These are phyloP conservation scores for Alternaria longipes DNA, from an alignment of 2,329 filamentous ascomycete genomes.

Conservation along the genomic window DNA sequence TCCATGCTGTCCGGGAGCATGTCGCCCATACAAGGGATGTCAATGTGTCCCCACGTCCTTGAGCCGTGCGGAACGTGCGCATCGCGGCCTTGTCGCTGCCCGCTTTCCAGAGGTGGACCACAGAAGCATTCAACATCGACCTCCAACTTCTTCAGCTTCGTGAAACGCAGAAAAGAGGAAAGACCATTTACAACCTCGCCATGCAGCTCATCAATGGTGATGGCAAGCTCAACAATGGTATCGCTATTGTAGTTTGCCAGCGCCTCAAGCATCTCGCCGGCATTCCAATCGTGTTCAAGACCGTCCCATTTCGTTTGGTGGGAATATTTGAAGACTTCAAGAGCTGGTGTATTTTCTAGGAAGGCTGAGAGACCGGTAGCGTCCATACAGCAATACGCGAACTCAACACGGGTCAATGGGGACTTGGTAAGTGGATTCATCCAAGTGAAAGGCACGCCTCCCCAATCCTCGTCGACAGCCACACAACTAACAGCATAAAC, in stretches of 20 bases:
- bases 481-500: constrained; percentile 45
- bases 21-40: constrained; percentile 48
- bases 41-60: constrained; percentile 35
- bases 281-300: constrained; percentile 45
- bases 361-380: constrained; percentile 35
- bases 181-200: constrained; percentile 45
- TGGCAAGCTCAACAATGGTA: constrained; percentile 38
- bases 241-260: constrained; percentile 37
- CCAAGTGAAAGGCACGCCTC: constrained; percentile 43
- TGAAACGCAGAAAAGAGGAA: constrained; percentile 41
- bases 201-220: constrained; percentile 45
- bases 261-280: constrained; percentile 40
- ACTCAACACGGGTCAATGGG: constrained; percentile 39
- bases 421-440: constrained; percentile 27
- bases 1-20: constrained; percentile 44
- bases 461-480: constrained; percentile 44
- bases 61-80: constrained; percentile 30
- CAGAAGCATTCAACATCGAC: constrained; percentile 45
- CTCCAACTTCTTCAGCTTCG: constrained; percentile 36
- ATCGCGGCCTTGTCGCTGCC: constrained; percentile 37
- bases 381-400: constrained; percentile 47
- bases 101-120: constrained; percentile 47
- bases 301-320: constrained; percentile 48
- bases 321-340: constrained; percentile 44
- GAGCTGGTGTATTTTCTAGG: constrained; percentile 35